Evolutionary conservation across 176 grass and related monocot species (phyloP), one percentile per base, ranked within the genome.

Genomic region (Zoysia japonica): DNA sequence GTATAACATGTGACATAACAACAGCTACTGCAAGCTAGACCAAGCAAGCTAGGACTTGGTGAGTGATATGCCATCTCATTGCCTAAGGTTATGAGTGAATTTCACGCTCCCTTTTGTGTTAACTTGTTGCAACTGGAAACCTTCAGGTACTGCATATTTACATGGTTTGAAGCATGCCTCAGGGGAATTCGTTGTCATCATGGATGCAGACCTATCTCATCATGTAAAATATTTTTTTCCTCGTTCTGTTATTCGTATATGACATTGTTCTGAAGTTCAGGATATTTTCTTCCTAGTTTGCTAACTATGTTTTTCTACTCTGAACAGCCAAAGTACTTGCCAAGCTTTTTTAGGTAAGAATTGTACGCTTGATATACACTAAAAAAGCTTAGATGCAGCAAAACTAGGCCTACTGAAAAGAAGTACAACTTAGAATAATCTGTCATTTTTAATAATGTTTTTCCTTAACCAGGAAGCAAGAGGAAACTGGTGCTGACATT

Each of bases 301-400:
- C 84, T 87, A 69, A 80, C 74, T 53, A 4, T 68, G 39, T 20
- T 57, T 75, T 80, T 16, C 65, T 37, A 52, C 39, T 55, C 63
- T 75, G 66, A 80, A 75, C 96, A 99, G 92, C 96, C 96, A 20
- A 95, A 99, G 74, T 99, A 99, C 79, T 80, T 99, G 82, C 96
- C 96, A 63, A 91, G 82, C 86, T 99, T 99, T 65, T 95, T 99
- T 79, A 91, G 92, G 92, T 95, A 74, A 79, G 69, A 72, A 76
- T 52, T 50, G 0, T 80, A 71, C 67, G n/a, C 62, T 11, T 41
- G 60, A 62, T 54, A 65, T 74, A 28, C 28, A 28, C 28, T 28
- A 28, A 28, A 28, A 28, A 28, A 28, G 28, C 28, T 28, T 28
- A 28, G 28, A 28, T 28, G 28, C 28, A 92, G 74, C 89, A 97